Conservation (phyloP, 78 protist species). For the Dictyostelium firmibasis region DNA sequence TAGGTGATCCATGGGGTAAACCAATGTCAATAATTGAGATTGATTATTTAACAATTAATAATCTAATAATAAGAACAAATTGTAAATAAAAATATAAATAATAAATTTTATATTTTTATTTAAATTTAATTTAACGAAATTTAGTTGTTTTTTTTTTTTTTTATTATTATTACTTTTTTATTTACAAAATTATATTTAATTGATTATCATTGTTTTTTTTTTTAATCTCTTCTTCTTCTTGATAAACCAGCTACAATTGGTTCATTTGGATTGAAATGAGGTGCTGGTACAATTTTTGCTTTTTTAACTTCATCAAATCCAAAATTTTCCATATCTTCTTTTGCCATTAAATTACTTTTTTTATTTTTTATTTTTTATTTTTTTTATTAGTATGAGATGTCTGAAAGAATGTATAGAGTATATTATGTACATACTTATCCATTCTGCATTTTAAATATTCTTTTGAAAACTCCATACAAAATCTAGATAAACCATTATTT, state of each 20-base stretch:
- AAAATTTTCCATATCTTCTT: constrained; percentile 60
- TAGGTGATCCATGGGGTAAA: neutral
- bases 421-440: constrained; percentile 71
- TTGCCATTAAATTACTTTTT: constrained; percentile 64
- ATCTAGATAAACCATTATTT: constrained; percentile 52
- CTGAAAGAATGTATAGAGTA: neutral
- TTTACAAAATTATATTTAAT: too few species aligned
- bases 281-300: constrained; percentile 35
- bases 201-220: neutral
- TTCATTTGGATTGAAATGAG: constrained; percentile 37
- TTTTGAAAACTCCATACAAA: constrained; percentile 47
- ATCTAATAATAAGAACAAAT: neutral
- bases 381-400: neutral
- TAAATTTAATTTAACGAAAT: too few species aligned
- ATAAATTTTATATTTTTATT: too few species aligned
- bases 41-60: neutral
- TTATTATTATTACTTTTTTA: too few species aligned
- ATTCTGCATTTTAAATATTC: constrained; percentile 72
- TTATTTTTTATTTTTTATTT: neutral
- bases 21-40: neutral
- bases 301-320: constrained; percentile 61
- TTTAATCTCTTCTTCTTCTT: constrained; percentile 30
- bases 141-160: too few species aligned
- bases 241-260: constrained; percentile 71
- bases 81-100: neutral